Percentiles rank a stretch among this genome's conserved stretches.
phyloP scores from a whole-genome alignment of 192 early-diverging fungal genomes.

The Haplosporangium gracile region DNA sequence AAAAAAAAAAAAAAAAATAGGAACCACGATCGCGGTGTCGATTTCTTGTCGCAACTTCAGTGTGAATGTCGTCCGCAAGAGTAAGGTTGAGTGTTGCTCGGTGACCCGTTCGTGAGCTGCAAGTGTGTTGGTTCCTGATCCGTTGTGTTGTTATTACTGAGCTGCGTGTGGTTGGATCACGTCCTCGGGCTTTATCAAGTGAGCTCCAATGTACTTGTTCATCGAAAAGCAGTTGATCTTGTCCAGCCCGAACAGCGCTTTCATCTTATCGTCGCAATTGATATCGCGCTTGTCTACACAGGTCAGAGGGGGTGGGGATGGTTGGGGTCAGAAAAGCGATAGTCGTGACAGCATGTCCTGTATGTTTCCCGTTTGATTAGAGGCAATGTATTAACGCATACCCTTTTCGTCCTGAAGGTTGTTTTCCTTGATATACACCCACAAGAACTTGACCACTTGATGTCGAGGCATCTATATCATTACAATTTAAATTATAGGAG shows the following conservation, averaged over 20 bases:
- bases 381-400: constrained; percentile 1
- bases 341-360: too few species aligned
- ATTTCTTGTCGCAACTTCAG: too few species aligned
- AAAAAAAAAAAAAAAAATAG: too few species aligned
- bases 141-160: neutral
- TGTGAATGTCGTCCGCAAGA: too few species aligned
- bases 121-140: neutral
- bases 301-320: neutral
- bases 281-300: constrained; percentile 63
- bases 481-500: neutral
- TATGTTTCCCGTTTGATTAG: neutral
- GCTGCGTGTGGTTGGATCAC: neutral
- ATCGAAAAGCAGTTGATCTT: constrained; percentile 70
- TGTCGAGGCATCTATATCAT: constrained; percentile 65
- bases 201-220: constrained; percentile 70
- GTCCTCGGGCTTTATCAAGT: constrained; percentile 64
- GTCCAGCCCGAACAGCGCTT: constrained; percentile 61
- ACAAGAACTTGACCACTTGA: constrained; percentile 72
- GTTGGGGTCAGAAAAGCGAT: neutral
- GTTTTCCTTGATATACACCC: constrained; percentile 72
- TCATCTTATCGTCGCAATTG: constrained; percentile 65
- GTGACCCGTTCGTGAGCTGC: too few species aligned
- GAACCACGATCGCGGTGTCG: too few species aligned
- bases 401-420: constrained; percentile 65
- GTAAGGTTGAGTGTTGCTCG: too few species aligned